Percentiles rank a stretch among this genome's conserved stretches.
Conservation (phyloP, 2,329 filamentous ascomycete species). For the Phoma herbarum region DNA sequence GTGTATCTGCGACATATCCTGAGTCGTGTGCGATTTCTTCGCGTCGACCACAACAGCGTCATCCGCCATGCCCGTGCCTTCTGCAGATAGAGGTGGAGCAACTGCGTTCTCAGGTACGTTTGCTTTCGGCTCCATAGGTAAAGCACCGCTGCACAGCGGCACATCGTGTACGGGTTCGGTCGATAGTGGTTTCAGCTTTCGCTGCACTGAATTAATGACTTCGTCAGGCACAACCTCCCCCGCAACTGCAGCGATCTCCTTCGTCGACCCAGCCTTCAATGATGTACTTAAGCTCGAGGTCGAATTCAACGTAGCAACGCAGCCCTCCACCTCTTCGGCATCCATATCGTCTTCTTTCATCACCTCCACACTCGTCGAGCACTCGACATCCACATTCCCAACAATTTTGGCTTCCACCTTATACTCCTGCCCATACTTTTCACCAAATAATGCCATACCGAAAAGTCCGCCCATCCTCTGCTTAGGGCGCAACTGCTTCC, state of each 20-base stretch:
- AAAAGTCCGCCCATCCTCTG: conserved; percentile 37
- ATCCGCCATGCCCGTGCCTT: neutral
- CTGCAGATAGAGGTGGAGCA: neutral
- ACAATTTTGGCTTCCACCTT: neutral
- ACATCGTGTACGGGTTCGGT: neutral
- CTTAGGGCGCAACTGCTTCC: conserved; percentile 35
- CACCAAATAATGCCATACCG: conserved; percentile 37
- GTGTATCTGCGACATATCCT: neutral
- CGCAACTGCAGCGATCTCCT: neutral
- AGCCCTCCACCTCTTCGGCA: neutral
- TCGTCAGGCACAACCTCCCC: neutral
- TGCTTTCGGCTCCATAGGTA: neutral
- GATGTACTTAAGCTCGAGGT: neutral
- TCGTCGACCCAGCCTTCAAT: neutral
- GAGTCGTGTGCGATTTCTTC: neutral
- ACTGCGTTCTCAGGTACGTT: neutral
- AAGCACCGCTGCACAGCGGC: conserved; percentile 13
- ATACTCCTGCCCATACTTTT: conserved; percentile 2
- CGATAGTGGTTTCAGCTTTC: neutral
- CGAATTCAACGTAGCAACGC: neutral
- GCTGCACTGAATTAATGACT: neutral
- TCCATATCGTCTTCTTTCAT: neutral
- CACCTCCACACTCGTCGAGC: conserved; percentile 4
- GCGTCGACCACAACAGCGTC: neutral
- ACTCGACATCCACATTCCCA: neutral